Evolutionary conservation across 345 rosid species (phyloP), one percentile per base, ranked within the genome.

Genomic region (Dimocarpus longan): DNA sequence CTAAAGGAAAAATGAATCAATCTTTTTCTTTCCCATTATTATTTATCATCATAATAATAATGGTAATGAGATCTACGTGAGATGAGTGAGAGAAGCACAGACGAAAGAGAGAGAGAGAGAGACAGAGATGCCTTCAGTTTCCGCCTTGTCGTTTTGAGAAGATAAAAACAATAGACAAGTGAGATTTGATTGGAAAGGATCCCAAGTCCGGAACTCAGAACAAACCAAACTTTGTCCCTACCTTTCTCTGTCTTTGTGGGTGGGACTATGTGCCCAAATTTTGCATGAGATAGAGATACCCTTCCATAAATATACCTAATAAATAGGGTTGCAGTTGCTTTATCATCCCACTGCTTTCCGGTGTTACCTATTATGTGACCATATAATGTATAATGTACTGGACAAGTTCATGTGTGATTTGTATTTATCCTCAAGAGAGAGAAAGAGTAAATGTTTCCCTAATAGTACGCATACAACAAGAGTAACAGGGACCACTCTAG

Each of bases 301-400:
- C n/a, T 26, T 76, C 63, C 73, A 76, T 65, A 74, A 60, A 22
- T 63, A 16, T 26, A 24, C 19, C 24, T 16, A 63, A 32, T 57
- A 60, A 44, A 68, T 73, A 11, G 52, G 40, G 39, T 5, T 40
- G 72, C 72, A 71, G 82, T 44, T 66, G 67, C 57, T 44, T 67
- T 42, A 40, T 21, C 10, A 50, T 73, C 43, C 22, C 40, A 2
- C 63, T 28, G 82, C 46, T 28, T n/a, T 66, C 15, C 13, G 43
- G 9, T 78, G 71, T 81, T 76, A 11, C 73, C 73, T 72, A 73
- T 64, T 79, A 56, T 48, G 75, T 73, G 67, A 70, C 66, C 13
- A 42, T 60, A 70, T 75, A 70, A 80, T 63, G 76, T 46, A 62
- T 46, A 62, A 15, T 37, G 15, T 65, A 48, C 37, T 10, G 2